phyloP scores from a whole-genome alignment of 2,329 filamentous ascomycete genomes.

The Corniculantispora saksenae region DNA sequence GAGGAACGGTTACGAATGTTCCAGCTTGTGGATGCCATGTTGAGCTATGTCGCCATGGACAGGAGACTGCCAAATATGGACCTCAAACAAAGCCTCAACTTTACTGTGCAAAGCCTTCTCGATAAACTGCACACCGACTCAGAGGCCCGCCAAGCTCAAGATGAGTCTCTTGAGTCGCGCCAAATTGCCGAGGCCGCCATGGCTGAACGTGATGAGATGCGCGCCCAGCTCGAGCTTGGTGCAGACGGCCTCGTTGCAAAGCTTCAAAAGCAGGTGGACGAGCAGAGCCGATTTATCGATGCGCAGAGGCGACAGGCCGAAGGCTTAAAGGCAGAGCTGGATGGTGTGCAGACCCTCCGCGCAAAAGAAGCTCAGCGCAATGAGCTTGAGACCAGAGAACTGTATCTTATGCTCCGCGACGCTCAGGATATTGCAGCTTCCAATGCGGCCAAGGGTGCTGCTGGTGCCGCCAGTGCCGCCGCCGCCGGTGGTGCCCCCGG shows the following conservation, averaged over 20 bases:
- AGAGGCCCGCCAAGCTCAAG: constrained; percentile 86
- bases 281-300: constrained; percentile 87
- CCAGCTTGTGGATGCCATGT: constrained; percentile 97
- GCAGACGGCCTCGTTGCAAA: constrained; percentile 93
- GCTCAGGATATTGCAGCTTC: constrained; percentile 94
- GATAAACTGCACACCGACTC: constrained; percentile 97
- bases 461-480: constrained; percentile 33
- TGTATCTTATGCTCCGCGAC: constrained; percentile 97
- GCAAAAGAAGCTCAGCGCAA: constrained; percentile 92
- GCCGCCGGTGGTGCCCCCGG: constrained; percentile 52
- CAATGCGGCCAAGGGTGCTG: constrained; percentile 63
- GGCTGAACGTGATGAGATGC: constrained; percentile 95
- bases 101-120: constrained; percentile 91
- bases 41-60: constrained; percentile 99
- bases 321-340: constrained; percentile 83
- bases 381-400: constrained; percentile 90
- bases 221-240: constrained; percentile 81
- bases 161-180: constrained; percentile 86
- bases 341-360: constrained; percentile 80
- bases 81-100: constrained; percentile 94
- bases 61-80: constrained; percentile 93
- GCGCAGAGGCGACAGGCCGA: constrained; percentile 85
- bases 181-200: constrained; percentile 95
- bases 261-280: constrained; percentile 89
- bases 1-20: constrained; percentile 95